A percentile compares a stretch with the other conserved stretches of the same genome.
phyloP scores from a whole-genome alignment of 371 early-diverging fungal species.

The Umbelopsis sp. region DNA sequence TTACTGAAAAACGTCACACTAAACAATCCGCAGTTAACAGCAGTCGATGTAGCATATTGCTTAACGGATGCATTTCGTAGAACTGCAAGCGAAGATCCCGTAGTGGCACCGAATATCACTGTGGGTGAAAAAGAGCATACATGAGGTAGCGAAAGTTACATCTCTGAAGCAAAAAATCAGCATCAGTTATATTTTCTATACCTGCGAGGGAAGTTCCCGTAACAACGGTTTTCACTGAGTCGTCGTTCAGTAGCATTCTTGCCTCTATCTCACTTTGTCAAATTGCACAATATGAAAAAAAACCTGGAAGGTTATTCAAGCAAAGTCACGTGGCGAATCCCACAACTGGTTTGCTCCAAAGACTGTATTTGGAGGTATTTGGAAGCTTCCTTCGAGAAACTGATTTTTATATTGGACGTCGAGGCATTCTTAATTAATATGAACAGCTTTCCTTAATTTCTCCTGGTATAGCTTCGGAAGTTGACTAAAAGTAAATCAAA shows the following conservation, averaged over 20 bases:
- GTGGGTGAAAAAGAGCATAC: background rate
- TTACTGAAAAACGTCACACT: conserved; percentile 54
- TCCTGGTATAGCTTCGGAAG: too few species aligned
- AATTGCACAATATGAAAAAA: background rate
- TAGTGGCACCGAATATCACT: conserved; percentile 52
- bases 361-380: too few species aligned
- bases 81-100: conserved; percentile 54
- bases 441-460: too few species aligned
- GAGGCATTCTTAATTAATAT: too few species aligned
- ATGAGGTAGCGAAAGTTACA: background rate
- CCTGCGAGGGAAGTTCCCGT: conserved; percentile 8
- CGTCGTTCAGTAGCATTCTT: conserved; percentile 4
- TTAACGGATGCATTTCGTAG: conserved; percentile 41
- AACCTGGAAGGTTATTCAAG: too few species aligned
- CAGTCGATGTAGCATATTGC: conserved; percentile 39
- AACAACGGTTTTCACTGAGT: background rate
- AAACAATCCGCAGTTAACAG: conserved; percentile 49
- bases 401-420: too few species aligned
- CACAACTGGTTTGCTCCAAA: too few species aligned
- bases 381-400: too few species aligned
- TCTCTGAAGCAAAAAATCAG: too few species aligned
- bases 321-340: too few species aligned
- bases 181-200: background rate
- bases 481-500: too few species aligned
- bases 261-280: too few species aligned